A percentile compares a stretch with the other conserved stretches of the same genome.
phyloP scores from a whole-genome alignment of 2,329 filamentous ascomycete species.

The Salinomyces thailandicus region DNA sequence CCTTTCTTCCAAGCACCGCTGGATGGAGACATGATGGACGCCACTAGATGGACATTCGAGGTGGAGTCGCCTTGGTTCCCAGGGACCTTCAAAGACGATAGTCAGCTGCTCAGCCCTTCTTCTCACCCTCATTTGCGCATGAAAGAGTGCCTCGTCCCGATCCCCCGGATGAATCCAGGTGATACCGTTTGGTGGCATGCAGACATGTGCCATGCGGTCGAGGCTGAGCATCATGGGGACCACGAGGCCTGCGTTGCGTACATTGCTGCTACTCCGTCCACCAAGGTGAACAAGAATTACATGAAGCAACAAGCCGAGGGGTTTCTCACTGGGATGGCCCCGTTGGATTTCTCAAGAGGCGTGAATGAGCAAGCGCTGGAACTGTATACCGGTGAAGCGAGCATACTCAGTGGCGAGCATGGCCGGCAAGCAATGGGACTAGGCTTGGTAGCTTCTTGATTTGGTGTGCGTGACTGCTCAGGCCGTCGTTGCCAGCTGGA shows the following conservation, averaged over 20 bases:
- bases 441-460: too few relatives aligned
- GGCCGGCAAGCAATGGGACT: not conserved
- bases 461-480: too few relatives aligned
- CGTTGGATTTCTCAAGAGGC: not conserved
- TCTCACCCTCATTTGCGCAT: not conserved
- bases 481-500: too few relatives aligned
- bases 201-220: not conserved
- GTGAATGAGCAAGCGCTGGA: not conserved
- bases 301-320: not conserved
- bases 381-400: not conserved
- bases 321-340: not conserved
- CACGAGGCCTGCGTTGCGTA: not conserved
- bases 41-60: not conserved
- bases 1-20: not conserved
- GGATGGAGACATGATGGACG: not conserved
- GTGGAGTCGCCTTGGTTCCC: not conserved
- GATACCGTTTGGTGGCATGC: not conserved
- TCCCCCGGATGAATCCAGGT: not conserved
- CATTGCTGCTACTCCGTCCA: not conserved
- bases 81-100: not conserved
- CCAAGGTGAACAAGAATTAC: not conserved
- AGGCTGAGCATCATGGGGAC: not conserved
- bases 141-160: not conserved
- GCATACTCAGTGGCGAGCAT: not conserved
- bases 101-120: not conserved